Evolutionary conservation across 176 grass and related monocot species (phyloP).

Genomic region (Dendrocalamus sinicus): DNA sequence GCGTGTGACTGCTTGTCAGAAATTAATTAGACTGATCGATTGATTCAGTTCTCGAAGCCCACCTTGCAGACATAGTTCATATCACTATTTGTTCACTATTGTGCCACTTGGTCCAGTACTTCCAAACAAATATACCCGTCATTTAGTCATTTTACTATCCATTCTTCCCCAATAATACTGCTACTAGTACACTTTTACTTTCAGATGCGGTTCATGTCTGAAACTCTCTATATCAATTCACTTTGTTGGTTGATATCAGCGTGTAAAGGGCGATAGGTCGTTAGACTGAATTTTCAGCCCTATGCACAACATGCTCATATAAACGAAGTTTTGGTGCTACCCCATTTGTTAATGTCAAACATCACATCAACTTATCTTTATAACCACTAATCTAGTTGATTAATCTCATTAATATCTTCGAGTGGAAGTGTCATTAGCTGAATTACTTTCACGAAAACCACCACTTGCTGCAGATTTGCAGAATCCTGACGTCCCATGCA

Average conservation of each 20-base stretch:
- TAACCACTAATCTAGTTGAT: slow-evolving; percentile 25
- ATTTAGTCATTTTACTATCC: neutral
- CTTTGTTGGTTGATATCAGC: neutral
- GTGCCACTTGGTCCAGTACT: slow-evolving; percentile 12
- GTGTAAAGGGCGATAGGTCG: slow-evolving; percentile 8
- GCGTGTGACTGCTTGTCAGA: neutral
- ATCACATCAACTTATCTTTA: slow-evolving; percentile 30
- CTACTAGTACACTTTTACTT: neutral
- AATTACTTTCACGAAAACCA: slow-evolving; percentile 33
- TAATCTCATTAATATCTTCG: neutral
- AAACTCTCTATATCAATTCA: neutral
- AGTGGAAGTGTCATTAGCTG: slow-evolving; percentile 13
- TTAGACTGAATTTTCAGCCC: neutral
- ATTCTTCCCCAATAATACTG: neutral
- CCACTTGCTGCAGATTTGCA: neutral
- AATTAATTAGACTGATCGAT: neutral
- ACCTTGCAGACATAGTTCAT: neutral
- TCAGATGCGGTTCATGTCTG: too few species aligned
- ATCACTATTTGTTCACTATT: neutral
- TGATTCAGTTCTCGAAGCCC: neutral
- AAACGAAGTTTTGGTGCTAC: slow-evolving; percentile 13
- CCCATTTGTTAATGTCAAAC: neutral
- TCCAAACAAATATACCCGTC: neutral
- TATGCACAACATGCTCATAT: neutral
- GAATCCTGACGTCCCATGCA: neutral